A percentile compares a stretch with the other conserved stretches of the same genome.
These are phyloP conservation scores for Penicillium pancosmium DNA, from an alignment of 495 filamentous ascomycete species.

Conservation along the genomic window DNA sequence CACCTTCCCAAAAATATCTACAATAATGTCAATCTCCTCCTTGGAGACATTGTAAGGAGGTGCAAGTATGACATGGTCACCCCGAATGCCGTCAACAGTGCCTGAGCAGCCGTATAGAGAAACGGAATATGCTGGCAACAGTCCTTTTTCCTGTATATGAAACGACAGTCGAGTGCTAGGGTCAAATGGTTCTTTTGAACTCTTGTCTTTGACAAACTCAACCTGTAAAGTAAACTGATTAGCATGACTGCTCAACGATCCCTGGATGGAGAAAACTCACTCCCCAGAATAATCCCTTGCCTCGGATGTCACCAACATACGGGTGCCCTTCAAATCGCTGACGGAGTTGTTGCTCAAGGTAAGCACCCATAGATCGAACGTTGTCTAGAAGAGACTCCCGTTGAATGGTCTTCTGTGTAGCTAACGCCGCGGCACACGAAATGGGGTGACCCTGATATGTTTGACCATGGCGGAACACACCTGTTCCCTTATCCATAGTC, in stretches of 20 bases:
- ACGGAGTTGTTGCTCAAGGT: conserved; percentile 43
- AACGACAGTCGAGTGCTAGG: conserved; percentile 36
- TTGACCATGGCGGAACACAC: conserved; percentile 58
- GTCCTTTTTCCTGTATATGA: conserved; percentile 55
- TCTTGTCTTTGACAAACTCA: conserved; percentile 61
- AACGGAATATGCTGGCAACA: conserved; percentile 57
- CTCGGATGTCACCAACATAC: conserved; percentile 59
- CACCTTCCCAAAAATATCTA: conserved; percentile 42
- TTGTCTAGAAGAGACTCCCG: conserved; percentile 53
- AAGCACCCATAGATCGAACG: conserved; percentile 46
- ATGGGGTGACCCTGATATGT: conserved; percentile 64
- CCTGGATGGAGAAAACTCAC: conserved; percentile 32
- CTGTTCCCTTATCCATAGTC: conserved; percentile 56
- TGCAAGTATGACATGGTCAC: conserved; percentile 76
- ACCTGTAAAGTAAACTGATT: conserved; percentile 34
- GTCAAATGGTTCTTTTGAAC: conserved; percentile 57
- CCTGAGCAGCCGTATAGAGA: conserved; percentile 72
- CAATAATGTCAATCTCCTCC: conserved; percentile 64
- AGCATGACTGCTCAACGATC: not conserved
- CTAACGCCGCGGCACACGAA: conserved; percentile 57
- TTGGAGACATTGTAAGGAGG: conserved; percentile 71
- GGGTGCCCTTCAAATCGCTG: conserved; percentile 37
- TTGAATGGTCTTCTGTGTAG: conserved; percentile 54
- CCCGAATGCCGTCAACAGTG: conserved; percentile 64
- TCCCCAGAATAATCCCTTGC: conserved; percentile 59